Base-by-base conservation (phyloP, 441 rosid species). In the Francoa sonchifolia region DNA sequence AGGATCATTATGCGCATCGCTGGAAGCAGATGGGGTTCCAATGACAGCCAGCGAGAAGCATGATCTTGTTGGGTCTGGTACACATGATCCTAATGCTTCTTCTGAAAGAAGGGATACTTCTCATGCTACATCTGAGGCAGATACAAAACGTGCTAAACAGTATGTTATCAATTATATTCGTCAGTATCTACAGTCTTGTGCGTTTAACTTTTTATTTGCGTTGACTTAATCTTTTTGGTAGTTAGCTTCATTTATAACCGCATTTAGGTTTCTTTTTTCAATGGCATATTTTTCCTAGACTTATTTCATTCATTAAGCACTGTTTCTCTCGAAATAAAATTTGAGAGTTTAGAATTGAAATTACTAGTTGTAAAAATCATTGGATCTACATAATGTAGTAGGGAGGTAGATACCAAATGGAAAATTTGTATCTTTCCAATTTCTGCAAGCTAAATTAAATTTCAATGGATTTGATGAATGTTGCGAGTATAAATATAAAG, bases 81-180 rank as follows among this genome's bases (percentile, higher is more conserved):
- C 66, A 10, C 58, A 60, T 52, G 97, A 84, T 49, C 20, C 74
- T 46, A 74, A 71, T 72, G 36, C 46, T 37, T 51, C 76, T 33
- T 48, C 72, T 10, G 99, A 84, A 47, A 74, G 59, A 52, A 78
- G 61, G 55, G 93, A 74, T 23, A 46, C 49, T 34, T 50, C 75
- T 39, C 73, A 60, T 50, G 46, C 66, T n/a, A 79, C 71, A 36
- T 63, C 78, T 50, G 99, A 84, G 21, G 69, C 72, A 25, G 99
- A 93, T 52, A 72, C 94, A 42, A 93, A 81, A 70, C 94, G 95
- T 46, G 96, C 97, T 65, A 93, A 88, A 73, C 99, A 88, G 99
- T 93, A 77, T 48, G 97, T 66, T 8, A 10, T 62, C 30, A 19
- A 25, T 43, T 48, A 44, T 42, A 13, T 26, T 52, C 22, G 29